Evolutionary conservation across 495 filamentous ascomycete species (phyloP).

Genomic region (Lasiosphaeria miniovina): DNA sequence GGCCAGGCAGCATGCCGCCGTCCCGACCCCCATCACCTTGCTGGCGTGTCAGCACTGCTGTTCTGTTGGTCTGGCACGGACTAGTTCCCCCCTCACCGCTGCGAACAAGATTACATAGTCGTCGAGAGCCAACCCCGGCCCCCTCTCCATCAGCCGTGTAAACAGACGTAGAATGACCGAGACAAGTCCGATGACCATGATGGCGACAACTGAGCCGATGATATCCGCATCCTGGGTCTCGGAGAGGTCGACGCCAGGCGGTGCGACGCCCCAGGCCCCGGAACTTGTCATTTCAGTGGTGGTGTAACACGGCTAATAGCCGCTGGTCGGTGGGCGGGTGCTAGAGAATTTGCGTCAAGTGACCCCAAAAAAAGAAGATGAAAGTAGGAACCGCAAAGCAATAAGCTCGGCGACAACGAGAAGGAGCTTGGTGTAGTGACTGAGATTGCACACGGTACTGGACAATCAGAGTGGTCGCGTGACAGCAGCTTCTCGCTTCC

Average conservation of each 20-base stretch:
- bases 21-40: slow-evolving; percentile 20
- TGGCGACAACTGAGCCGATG: slow-evolving; percentile 20
- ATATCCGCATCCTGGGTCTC: slow-evolving; percentile 18
- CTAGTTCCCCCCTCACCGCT: slow-evolving; percentile 8
- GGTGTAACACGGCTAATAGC: no score
- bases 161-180: slow-evolving; percentile 16
- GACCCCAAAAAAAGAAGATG: no score
- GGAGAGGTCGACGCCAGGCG: slow-evolving; percentile 17
- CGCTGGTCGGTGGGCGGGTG: no score
- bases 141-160: slow-evolving; percentile 14
- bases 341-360: no score
- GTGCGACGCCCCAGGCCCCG: slow-evolving; percentile 16
- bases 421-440: no score
- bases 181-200: slow-evolving; percentile 19
- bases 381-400: no score
- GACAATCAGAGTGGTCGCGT: no score
- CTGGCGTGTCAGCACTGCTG: neutral
- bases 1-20: slow-evolving; percentile 21
- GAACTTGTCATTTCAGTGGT: slow-evolving; percentile 17
- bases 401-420: no score
- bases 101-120: slow-evolving; percentile 23
- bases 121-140: slow-evolving; percentile 19
- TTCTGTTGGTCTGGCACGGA: neutral
- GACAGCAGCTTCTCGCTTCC: no score
- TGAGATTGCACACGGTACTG: no score